Base-by-base conservation (phyloP, 1,284 basidiomycete species). In the Trichosporon inkin region DNA sequence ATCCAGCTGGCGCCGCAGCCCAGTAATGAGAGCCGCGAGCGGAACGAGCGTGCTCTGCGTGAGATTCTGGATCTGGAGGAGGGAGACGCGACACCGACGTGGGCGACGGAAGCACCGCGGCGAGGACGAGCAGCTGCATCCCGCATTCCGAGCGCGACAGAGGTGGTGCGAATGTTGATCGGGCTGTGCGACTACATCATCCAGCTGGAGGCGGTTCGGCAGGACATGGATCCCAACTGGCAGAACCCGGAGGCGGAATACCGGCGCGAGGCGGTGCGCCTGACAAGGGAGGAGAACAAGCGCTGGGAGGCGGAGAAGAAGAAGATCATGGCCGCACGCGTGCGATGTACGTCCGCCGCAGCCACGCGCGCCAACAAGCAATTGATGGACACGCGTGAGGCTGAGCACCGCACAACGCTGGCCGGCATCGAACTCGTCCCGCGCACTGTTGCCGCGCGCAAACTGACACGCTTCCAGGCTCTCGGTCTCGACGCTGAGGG, bases 161-260 rank as follows among this genome's bases (percentile, higher is more conserved):
- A 75, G 61, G 67, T 76, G 2, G 64, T 75, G 11, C 61, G 70
- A n/a, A 76, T 76, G 74, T 66, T 76, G 13, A 44, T 76, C 19
- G 69, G 67, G 2, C 32, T 76, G 10, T 64, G 61, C 10, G 71
- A 75, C 24, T 19, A 65, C 62, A 19, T 55, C 65, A 55, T 41
- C 44, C 3, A 69, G 65, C 19, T 68, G 56, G 17, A 65, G 24
- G 34, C 14, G 3, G 64, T 74, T 7, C 56, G 66, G 14, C 44
- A 32, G 8, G 67, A 71, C 10, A 62, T 74, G 58, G 74, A 64
- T 16, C 63, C 58, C 0, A 56, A 28, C 6, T 49, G 57, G 10
- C 22, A 35, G 35, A 51, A 53, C 47, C 53, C 61, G 16, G 71
- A 72, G 55, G 40, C 7, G 11, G 44, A 49, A 2, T 49, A 49